Conservation (phyloP, 2,329 filamentous ascomycete species). For the Pestalotiopsis sp. region DNA sequence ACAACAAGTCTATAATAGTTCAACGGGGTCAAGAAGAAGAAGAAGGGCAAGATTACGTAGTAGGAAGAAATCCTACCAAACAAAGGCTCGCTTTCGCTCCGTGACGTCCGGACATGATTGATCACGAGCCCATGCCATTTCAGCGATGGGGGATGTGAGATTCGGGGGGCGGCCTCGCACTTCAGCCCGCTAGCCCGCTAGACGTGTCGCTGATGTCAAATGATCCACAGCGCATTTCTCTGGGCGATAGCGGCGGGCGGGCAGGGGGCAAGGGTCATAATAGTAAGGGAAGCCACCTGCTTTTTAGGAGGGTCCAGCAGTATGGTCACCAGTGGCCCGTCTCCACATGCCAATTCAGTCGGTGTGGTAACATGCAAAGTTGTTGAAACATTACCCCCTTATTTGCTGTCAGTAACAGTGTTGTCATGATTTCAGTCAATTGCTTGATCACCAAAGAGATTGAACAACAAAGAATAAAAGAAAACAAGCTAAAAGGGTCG, state of each 20-base stretch:
- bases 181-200: neutral
- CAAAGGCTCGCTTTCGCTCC: neutral
- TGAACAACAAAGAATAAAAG: too few species aligned
- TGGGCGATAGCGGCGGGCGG: neutral
- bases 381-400: neutral
- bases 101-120: slow-evolving; percentile 6
- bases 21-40: neutral
- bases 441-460: too few species aligned
- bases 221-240: slow-evolving; percentile 11
- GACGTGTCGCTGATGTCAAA: slow-evolving; percentile 10
- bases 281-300: too few species aligned
- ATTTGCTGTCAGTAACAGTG: neutral
- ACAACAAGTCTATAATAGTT: neutral
- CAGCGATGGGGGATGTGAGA: neutral
- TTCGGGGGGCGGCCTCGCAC: neutral
- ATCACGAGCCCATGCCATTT: neutral
- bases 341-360: neutral
- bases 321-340: neutral
- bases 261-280: neutral
- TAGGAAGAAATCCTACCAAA: neutral
- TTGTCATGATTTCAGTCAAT: neutral
- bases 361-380: neutral
- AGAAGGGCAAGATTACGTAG: neutral
- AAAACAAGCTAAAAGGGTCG: too few species aligned
- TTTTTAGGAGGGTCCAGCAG: too few species aligned